These are phyloP conservation scores for Leucogyrophana mollusca DNA, from an alignment of 768 basidiomycete species.

Conservation along the genomic window DNA sequence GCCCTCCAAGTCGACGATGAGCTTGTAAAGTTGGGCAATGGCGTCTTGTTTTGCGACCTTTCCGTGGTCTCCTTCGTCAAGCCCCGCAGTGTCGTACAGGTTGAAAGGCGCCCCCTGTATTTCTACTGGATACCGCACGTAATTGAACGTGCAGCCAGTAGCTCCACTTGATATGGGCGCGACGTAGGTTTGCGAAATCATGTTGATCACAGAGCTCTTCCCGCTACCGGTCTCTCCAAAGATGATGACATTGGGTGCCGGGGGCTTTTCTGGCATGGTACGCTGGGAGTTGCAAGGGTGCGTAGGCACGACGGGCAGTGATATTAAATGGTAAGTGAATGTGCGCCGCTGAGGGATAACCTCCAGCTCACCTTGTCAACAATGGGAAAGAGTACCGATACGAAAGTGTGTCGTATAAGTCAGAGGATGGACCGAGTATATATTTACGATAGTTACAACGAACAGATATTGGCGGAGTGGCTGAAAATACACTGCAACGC, in stretches of 20 bases:
- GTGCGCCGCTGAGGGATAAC: too few species aligned
- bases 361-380: too few species aligned
- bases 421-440: too few species aligned
- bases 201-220: slow-evolving; percentile 35
- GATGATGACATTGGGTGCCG: slow-evolving; percentile 27
- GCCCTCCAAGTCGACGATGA: slow-evolving; percentile 22
- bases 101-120: slow-evolving; percentile 12
- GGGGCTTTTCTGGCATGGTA: too few species aligned
- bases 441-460: too few species aligned
- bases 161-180: slow-evolving; percentile 24
- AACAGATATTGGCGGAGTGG: too few species aligned
- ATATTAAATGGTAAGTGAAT: too few species aligned
- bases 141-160: slow-evolving; percentile 26
- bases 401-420: too few species aligned
- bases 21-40: slow-evolving; percentile 13
- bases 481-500: too few species aligned
- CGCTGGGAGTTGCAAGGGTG: too few species aligned
- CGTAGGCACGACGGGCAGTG: too few species aligned
- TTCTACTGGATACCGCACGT: slow-evolving; percentile 24
- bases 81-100: slow-evolving; percentile 7
- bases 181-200: slow-evolving; percentile 32
- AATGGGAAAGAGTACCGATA: too few species aligned
- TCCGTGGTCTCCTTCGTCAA: slow-evolving; percentile 8
- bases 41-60: slow-evolving; percentile 7
- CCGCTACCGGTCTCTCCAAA: slow-evolving; percentile 42